Base-by-base conservation (phyloP, 306 rosid genomes). In the Corylus avellana region DNA sequence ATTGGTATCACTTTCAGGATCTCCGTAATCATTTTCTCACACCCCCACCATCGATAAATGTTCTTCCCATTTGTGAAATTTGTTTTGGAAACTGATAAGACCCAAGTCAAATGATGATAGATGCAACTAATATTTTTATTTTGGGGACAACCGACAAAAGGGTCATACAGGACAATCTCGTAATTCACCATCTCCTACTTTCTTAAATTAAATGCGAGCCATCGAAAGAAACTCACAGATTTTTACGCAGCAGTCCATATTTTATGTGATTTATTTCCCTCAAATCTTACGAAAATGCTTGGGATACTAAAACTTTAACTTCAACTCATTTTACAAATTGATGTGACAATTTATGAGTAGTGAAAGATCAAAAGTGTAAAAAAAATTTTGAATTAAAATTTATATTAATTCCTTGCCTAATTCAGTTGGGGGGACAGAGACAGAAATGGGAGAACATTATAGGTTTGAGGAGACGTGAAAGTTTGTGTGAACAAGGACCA, bases 11-110 rank as follows among this genome's bases (percentile, higher is more conserved):
- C 81, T 81, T 83, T 80, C 42, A 48, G 50, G 87, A 90, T 89
- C 88, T 84, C 79, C 66, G 81, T 79, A 76, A 87, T 91, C 82
- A 91, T 91, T 80, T 80, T 32, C 75, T 82, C 74, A 64, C 85
- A 80, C 87, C 87, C 18, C 83, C 88, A 84, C 89, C 76, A 63
- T 79, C 74, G 78, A 85, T 85, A 42, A 47, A 80, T 81, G 49
- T 58, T 81, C 73, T 58, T 70, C 16, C 16, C 69, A 58, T 9
- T 77, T 78, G 12, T 46, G 39, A 12, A n/a, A 37, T 14, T 29
- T 35, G 42, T 63, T 63, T 63, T 70, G 75, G 35, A 32, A 63
- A 77, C 78, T 79, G 81, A 82, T 77, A 49, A 84, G 85, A 87
- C 88, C 79, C 22, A 76, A 76, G 70, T 84, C 88, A 87, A 73